Evolutionary conservation across 1,139 yeast genomes (phyloP).

Genomic region (Yamadazyma sp.): DNA sequence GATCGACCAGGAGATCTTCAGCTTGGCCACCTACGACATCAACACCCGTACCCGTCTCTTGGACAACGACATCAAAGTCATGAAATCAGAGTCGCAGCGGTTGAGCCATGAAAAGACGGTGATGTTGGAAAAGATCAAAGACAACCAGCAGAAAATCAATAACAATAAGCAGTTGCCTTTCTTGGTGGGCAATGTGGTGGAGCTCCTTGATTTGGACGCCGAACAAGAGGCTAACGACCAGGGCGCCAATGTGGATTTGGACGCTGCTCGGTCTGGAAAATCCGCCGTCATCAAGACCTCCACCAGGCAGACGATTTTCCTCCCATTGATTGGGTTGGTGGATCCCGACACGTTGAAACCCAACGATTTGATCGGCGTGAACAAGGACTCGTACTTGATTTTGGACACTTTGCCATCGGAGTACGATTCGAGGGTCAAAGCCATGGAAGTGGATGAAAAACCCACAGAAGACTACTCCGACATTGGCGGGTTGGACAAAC

Average conservation of each 20-base stretch:
- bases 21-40: constrained; percentile 79
- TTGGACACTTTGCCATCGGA: constrained; percentile 95
- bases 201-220: constrained; percentile 81
- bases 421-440: constrained; percentile 95
- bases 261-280: constrained; percentile 91
- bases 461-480: constrained; percentile 97
- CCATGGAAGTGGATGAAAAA: constrained; percentile 98
- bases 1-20: constrained; percentile 79
- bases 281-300: constrained; percentile 97
- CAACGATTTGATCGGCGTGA: constrained; percentile 95
- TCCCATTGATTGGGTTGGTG: constrained; percentile 94
- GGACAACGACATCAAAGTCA: constrained; percentile 49
- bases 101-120: constrained; percentile 88
- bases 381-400: constrained; percentile 91
- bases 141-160: constrained; percentile 93
- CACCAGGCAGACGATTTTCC: constrained; percentile 93
- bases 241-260: constrained; percentile 94
- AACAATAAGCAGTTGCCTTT: constrained; percentile 95
- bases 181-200: constrained; percentile 96
- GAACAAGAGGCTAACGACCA: constrained; percentile 87
- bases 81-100: constrained; percentile 93
- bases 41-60: constrained; percentile 29
- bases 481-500: constrained; percentile 97
- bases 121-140: constrained; percentile 92
- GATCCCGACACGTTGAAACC: constrained; percentile 89